Percentiles rank a stretch among this genome's conserved stretches.
These are phyloP conservation scores for Babjeviella inositovora DNA, from an alignment of 805 yeast genomes.

Conservation along the genomic window DNA sequence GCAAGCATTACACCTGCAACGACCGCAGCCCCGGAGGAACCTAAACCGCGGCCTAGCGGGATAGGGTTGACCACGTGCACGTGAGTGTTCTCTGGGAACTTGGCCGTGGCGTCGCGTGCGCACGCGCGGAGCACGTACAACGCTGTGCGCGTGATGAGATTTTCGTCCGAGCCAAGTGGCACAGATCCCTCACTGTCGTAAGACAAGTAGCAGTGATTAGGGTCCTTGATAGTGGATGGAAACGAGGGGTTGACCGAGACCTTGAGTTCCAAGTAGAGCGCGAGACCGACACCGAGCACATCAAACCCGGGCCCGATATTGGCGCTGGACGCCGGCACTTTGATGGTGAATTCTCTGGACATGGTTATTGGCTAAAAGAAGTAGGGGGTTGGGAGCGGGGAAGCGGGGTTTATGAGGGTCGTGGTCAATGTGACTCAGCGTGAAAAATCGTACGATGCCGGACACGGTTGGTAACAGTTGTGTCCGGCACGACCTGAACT, in stretches of 20 bases:
- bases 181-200: slow-evolving; percentile 79
- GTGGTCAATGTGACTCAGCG: too few relatives aligned
- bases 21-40: slow-evolving; percentile 96
- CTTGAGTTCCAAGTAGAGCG: slow-evolving; percentile 52
- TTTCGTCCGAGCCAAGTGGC: slow-evolving; percentile 62
- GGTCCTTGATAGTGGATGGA: slow-evolving; percentile 30
- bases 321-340: slow-evolving; percentile 94
- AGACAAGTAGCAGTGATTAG: slow-evolving; percentile 50
- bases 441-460: background rate
- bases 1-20: slow-evolving; percentile 93
- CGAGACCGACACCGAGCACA: slow-evolving; percentile 83
- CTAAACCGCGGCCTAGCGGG: slow-evolving; percentile 93
- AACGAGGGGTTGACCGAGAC: slow-evolving; percentile 43
- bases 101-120: slow-evolving; percentile 43
- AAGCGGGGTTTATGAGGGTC: too few relatives aligned
- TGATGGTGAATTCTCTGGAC: slow-evolving; percentile 39
- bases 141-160: slow-evolving; percentile 86
- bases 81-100: slow-evolving; percentile 74
- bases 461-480: too few relatives aligned
- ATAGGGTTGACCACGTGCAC: slow-evolving; percentile 79
- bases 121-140: slow-evolving; percentile 82
- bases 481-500: too few relatives aligned
- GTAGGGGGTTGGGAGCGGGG: too few relatives aligned
- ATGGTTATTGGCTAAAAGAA: too few relatives aligned
- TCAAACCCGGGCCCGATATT: slow-evolving; percentile 98